Base-by-base conservation (phyloP, 2,329 filamentous ascomycete genomes). In the Paraconiothyrium sp. region DNA sequence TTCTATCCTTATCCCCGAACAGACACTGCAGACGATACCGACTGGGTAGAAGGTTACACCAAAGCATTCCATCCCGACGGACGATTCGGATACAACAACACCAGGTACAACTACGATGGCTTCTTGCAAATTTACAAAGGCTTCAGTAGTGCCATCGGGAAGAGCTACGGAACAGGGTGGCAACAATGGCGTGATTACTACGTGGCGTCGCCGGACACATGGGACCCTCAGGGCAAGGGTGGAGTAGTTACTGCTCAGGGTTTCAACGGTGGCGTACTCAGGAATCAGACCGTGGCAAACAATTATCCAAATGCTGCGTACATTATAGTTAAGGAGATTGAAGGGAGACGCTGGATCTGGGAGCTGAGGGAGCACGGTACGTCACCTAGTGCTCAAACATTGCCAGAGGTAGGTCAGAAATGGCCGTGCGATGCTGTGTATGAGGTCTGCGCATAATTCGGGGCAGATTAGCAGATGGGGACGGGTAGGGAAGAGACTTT, bases 131-230 rank as follows among this genome's bases (percentile, higher is more conserved):
- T 54, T 3, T 61, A 54, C 41, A 57, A 51, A 24, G 24, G 20
- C n/a, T 57, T 61, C 54, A 57, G 54, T 32, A n/a, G 8, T 11
- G 50, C 22, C 13, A 61, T 61, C 20, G 59, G 59, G 2, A 4
- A 39, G 39, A 54, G 48, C n/a, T 61, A 57, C 24, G 54, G 54
- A 2, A 50, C 16, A 2, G 54, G 48, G 30, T 61, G 54, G 52
- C 54, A 61, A 24, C 59, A 61, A 20, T 61, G 47, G 47, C 59
- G 59, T 34, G 59, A 61, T 13, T 57, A 47, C 41, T 61, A 57
- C n/a, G 59, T 61, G 49, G 47, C 59, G 6, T 61, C 59, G 10
- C 59, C 59, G n/a, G 59, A 61, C n/a, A 47, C 59, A 0, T 60
- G 58, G 58, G 41, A 61, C 35, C 35, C 47, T 7, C 41, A 44